These are phyloP conservation scores for Kodamaea nitidulidarum DNA, from an alignment of 805 yeast genomes.

Conservation along the genomic window DNA sequence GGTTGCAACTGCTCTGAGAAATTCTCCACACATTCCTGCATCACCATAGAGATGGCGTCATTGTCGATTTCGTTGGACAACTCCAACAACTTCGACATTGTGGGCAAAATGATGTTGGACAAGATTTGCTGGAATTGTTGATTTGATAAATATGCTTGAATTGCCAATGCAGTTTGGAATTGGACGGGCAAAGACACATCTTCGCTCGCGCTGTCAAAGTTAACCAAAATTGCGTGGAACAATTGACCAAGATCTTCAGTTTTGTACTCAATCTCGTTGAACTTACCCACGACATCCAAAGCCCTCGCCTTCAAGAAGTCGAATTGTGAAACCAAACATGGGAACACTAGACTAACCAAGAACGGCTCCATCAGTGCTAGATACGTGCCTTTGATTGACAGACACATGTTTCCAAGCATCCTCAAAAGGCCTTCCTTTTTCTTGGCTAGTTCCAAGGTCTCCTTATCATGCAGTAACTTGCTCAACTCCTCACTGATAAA, in stretches of 20 bases:
- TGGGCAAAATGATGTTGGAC: conserved; percentile 64
- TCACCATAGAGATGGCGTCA: conserved; percentile 82
- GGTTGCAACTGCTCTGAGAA: conserved; percentile 74
- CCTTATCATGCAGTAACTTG: conserved; percentile 28
- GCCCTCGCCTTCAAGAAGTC: conserved; percentile 75
- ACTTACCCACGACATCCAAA: conserved; percentile 60
- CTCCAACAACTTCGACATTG: conserved; percentile 74
- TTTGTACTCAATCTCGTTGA: conserved; percentile 56
- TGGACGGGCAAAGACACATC: conserved; percentile 61
- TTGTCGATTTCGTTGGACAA: conserved; percentile 79
- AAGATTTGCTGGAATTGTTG: conserved; percentile 67
- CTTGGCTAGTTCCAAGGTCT: conserved; percentile 47
- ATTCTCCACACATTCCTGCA: conserved; percentile 92
- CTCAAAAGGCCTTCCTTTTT: conserved; percentile 77
- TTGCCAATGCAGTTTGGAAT: conserved; percentile 78
- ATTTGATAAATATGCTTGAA: conserved; percentile 70
- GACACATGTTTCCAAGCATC: conserved; percentile 69
- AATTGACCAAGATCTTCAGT: conserved; percentile 21
- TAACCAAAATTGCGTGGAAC: conserved; percentile 32
- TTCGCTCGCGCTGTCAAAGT: conserved; percentile 22
- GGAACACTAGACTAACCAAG: conserved; percentile 59
- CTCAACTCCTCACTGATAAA: conserved; percentile 52
- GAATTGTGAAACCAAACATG: conserved; percentile 58
- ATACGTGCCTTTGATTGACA: conserved; percentile 58
- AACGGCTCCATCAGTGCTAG: conserved; percentile 64